phyloP scores from a whole-genome alignment of 2,329 filamentous ascomycete species.

The Teratosphaeriaceae sp. region DNA sequence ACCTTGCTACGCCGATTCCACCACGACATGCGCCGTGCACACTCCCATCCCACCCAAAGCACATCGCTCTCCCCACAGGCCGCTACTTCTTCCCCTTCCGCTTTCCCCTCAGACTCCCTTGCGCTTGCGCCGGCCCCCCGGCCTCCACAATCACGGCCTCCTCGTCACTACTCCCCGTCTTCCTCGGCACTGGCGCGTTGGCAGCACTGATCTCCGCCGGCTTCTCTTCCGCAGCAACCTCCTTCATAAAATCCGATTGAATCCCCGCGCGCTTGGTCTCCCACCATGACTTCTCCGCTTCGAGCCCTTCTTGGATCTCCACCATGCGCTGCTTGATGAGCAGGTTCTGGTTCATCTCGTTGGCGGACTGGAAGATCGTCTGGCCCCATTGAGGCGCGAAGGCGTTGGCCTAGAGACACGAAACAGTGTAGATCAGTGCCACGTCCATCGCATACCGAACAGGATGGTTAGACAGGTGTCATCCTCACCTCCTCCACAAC shows the following conservation, averaged over 20 bases:
- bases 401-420: constrained; percentile 67
- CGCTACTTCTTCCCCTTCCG: constrained; percentile 59
- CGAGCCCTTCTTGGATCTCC: constrained; percentile 64
- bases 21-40: not conserved
- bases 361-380: constrained; percentile 93
- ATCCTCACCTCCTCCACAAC: constrained; percentile 79
- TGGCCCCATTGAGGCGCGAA: constrained; percentile 86
- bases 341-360: constrained; percentile 87
- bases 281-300: constrained; percentile 86
- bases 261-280: constrained; percentile 71
- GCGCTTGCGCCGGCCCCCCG: constrained; percentile 39
- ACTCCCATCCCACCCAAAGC: not conserved
- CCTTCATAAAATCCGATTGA: constrained; percentile 72
- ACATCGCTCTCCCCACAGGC: not conserved
- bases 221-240: constrained; percentile 50
- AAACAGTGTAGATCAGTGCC: no score
- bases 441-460: no score
- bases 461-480: no score
- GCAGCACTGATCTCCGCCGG: constrained; percentile 7
- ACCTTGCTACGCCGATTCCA: no score
- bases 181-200: constrained; percentile 22
- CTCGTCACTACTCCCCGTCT: constrained; percentile 51
- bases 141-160: constrained; percentile 72
- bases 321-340: constrained; percentile 67
- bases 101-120: constrained; percentile 37